Evolutionary conservation across 2,329 filamentous ascomycete genomes (phyloP).

Genomic region (Claviceps arundinis): DNA sequence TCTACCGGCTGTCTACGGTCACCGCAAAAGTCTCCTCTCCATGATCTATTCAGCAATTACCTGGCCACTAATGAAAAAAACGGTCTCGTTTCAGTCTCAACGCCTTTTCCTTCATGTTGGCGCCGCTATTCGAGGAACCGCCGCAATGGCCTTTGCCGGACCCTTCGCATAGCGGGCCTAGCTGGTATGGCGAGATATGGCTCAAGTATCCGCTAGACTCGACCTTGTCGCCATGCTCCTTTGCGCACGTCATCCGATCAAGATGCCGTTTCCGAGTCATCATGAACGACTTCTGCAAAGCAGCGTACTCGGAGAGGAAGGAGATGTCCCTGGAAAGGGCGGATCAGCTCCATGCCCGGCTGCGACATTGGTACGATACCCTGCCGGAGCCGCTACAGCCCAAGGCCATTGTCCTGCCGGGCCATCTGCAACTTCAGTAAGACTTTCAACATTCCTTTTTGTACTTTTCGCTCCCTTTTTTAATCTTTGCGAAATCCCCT

Average conservation of each 20-base stretch:
- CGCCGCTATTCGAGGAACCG: constrained; percentile 16
- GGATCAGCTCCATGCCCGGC: constrained; percentile 8
- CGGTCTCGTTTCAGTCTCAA: constrained; percentile 8
- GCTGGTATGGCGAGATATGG: constrained; percentile 24
- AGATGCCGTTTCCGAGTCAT: constrained; percentile 18
- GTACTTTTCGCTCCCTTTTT: not conserved
- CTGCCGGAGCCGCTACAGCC: constrained; percentile 16
- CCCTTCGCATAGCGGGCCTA: constrained; percentile 5
- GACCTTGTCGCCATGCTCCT: constrained; percentile 10
- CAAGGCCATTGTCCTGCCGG: constrained; percentile 18
- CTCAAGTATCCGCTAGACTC: constrained; percentile 20
- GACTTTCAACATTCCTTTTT: constrained; percentile 5
- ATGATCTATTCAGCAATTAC: not conserved
- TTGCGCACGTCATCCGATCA: constrained; percentile 17
- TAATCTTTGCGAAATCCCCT: too few relatives aligned
- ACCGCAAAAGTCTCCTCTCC: too few relatives aligned
- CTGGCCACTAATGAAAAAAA: not conserved
- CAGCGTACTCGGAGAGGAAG: constrained; percentile 8
- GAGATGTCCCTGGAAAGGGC: constrained; percentile 10
- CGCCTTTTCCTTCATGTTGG: constrained; percentile 13
- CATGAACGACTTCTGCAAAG: constrained; percentile 18
- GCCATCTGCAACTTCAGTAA: constrained; percentile 24
- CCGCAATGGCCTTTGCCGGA: constrained; percentile 20
- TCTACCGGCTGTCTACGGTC: not conserved
- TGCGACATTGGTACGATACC: constrained; percentile 16